Evolutionary conservation across 768 basidiomycete genomes (phyloP).

Genomic region (Austroboletus eburneus): DNA sequence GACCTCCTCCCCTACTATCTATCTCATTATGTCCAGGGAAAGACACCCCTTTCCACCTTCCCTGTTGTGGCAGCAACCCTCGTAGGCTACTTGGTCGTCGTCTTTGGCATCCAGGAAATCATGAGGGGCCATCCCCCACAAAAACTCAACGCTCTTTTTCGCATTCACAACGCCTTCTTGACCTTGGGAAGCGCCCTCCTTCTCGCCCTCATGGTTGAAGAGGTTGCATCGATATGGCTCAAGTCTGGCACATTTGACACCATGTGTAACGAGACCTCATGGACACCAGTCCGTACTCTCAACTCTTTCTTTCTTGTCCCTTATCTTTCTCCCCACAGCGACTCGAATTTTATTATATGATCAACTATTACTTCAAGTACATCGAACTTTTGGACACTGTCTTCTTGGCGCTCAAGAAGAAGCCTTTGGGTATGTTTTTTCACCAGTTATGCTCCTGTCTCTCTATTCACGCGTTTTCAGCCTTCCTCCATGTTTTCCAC

Average conservation of each 20-base stretch:
- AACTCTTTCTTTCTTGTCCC: neutral
- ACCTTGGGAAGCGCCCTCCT: constrained; percentile 81
- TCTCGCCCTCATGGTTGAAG: constrained; percentile 86
- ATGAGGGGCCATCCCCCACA: constrained; percentile 77
- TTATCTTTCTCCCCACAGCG: constrained; percentile 42
- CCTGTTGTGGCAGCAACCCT: constrained; percentile 68
- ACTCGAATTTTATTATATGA: constrained; percentile 95
- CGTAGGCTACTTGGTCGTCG: constrained; percentile 76
- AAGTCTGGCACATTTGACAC: constrained; percentile 68
- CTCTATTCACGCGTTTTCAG: constrained; percentile 35
- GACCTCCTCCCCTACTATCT: constrained; percentile 35
- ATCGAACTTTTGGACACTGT: constrained; percentile 94
- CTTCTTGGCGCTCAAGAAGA: constrained; percentile 98
- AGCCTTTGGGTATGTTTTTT: constrained; percentile 73
- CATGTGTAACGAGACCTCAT: constrained; percentile 73
- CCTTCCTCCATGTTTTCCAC: constrained; percentile 98
- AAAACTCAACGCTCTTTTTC: constrained; percentile 81
- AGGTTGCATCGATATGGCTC: constrained; percentile 77
- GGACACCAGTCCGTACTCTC: constrained; percentile 72
- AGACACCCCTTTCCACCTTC: constrained; percentile 56
- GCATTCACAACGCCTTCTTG: constrained; percentile 86
- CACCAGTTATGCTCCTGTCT: neutral
- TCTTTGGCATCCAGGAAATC: constrained; percentile 79
- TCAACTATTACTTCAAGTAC: constrained; percentile 99
- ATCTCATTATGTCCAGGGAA: constrained; percentile 51